Percentiles rank a stretch among this genome's conserved stretches.
Evolutionary conservation across 228 moss, liverwort and hornwort genomes (phyloP).

Genomic region (Sphagnum magellanicum): DNA sequence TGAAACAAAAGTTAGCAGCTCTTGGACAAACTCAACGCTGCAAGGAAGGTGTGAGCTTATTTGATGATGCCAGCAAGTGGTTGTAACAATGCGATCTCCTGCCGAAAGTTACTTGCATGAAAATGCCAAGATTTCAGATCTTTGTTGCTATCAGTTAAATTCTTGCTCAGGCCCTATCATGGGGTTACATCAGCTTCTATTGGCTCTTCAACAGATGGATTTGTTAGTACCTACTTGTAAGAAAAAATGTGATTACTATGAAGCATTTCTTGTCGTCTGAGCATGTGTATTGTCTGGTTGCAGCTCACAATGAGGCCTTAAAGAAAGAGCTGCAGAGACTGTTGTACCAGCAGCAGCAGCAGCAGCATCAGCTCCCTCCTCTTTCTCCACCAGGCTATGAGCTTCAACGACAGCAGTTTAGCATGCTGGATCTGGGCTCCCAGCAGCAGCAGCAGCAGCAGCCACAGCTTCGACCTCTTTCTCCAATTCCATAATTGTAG

Average conservation of each 20-base stretch:
- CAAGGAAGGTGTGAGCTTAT: slow-evolving; percentile 66
- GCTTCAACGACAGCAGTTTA: slow-evolving; percentile 78
- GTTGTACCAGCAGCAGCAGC: slow-evolving; percentile 33
- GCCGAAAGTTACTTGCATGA: neutral
- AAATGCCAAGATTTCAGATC: too few relatives aligned
- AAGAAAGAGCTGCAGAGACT: slow-evolving; percentile 75
- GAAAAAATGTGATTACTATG: neutral
- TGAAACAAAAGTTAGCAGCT: slow-evolving; percentile 85
- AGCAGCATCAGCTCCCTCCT: slow-evolving; percentile 51
- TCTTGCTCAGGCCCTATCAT: neutral
- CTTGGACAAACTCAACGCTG: slow-evolving; percentile 56
- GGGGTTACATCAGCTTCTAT: neutral
- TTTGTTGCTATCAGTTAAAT: neutral
- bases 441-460: neutral
- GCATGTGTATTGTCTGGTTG: slow-evolving; percentile 5
- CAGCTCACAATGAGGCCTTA: slow-evolving; percentile 77
- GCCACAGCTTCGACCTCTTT: too few relatives aligned
- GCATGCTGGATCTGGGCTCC: slow-evolving; percentile 71
- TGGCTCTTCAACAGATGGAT: neutral
- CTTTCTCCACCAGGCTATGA: slow-evolving; percentile 58
- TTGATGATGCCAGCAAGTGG: neutral
- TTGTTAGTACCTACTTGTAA: neutral
- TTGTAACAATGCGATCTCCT: neutral
- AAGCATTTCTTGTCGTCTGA: neutral
- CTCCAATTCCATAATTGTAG: too few relatives aligned